Evolutionary conservation across 2,329 filamentous ascomycete species (phyloP), one percentile per base, ranked within the genome.

Genomic region (Aspergillus spinulosporus): DNA sequence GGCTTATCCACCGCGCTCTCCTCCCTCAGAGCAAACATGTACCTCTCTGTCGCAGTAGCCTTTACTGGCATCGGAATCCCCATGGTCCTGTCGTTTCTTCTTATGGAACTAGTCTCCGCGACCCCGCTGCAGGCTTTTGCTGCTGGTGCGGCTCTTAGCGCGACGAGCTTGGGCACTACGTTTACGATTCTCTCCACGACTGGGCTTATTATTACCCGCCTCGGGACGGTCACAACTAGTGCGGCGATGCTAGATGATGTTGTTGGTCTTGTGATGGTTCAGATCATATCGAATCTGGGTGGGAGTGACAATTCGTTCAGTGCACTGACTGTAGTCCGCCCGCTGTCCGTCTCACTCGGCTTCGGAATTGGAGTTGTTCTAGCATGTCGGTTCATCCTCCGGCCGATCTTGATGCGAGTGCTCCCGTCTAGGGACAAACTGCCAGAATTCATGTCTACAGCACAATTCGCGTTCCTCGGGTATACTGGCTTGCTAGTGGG

Each of bases 211-310:
- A 68, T 74, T 1, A 85, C 80, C 6, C 73, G 83, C 1, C 68
- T 87, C 0, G 90, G 75, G 55, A 84, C 73, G 6, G 82, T 94
- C 0, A 78, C 92, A 0, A 83, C 84, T 2, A 86, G 83, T 57
- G 89, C 88, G 1, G 90, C 89, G 0, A 89, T 94, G 83, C 83
- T 94, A 74, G 90, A 94, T 67, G 89, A 94, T 72, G 86, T 93
- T 0, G 82, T 89, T 1, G 89, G 88, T 0, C 74, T 93, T 7
- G 83, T 92, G 5, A 88, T 93, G 83, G 87, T 91, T 0, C 84
- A 94, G 62, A 81, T 93, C 46, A 87, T 94, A 21, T 83, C 87
- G 0, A 86, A 85, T 46, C 75, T 93, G 0, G 80, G 87, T 71
- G 52, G 68, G 45, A 62, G 59, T 44, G 52, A 39, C 8, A 48